Evolutionary conservation across 345 rosid species (phyloP).

Genomic region (Viola odorata): DNA sequence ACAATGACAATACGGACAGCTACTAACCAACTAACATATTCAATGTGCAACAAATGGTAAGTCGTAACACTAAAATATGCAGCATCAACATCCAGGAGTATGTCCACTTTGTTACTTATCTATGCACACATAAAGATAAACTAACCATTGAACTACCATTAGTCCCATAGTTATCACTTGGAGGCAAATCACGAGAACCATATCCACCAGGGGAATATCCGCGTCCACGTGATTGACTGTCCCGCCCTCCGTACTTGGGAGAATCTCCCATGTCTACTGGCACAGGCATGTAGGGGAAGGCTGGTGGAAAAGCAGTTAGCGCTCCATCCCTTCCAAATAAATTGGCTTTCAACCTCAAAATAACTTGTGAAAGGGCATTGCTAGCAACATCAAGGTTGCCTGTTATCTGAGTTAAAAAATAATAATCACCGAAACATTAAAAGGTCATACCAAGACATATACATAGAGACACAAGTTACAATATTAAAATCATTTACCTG

Average conservation of each 20-base stretch:
- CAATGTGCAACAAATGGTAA: too few relatives aligned
- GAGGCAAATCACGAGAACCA: slow-evolving; percentile 16
- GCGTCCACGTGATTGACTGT: slow-evolving; percentile 21
- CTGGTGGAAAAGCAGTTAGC: slow-evolving; percentile 16
- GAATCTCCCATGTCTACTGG: slow-evolving; percentile 21
- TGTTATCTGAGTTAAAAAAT: slow-evolving; percentile 19
- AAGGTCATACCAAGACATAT: neutral
- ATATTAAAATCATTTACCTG: slow-evolving; percentile 18
- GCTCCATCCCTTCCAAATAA: slow-evolving; percentile 34
- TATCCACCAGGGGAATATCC: slow-evolving; percentile 24
- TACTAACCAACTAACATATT: neutral
- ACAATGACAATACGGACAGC: neutral
- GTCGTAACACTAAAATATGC: too few relatives aligned
- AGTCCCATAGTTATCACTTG: slow-evolving; percentile 18
- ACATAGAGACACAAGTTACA: neutral
- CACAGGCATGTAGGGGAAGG: slow-evolving; percentile 25
- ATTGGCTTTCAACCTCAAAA: slow-evolving; percentile 32
- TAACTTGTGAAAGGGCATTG: slow-evolving; percentile 28
- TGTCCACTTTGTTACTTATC: neutral
- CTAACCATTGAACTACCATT: slow-evolving; percentile 20
- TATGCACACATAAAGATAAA: neutral
- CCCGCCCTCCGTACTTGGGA: slow-evolving; percentile 21
- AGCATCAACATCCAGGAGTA: too few relatives aligned
- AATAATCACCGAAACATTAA: neutral
- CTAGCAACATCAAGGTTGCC: slow-evolving; percentile 31